Base-by-base conservation (phyloP, 306 rosid species). In the Begonia masoniana region DNA sequence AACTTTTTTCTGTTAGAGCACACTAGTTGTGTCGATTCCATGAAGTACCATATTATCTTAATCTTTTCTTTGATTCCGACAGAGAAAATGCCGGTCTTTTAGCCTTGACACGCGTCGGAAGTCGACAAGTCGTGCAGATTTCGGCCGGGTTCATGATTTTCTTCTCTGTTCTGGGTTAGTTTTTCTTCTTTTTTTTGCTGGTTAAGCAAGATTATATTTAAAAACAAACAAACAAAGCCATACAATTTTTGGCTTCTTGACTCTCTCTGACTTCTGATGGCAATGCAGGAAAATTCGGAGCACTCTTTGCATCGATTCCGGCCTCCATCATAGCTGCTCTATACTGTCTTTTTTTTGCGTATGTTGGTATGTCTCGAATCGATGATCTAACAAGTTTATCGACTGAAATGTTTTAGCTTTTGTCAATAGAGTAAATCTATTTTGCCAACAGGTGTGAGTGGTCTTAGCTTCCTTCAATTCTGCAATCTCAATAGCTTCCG, bases 111-210 rank as follows among this genome's bases (percentile, higher is more conserved):
- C 93, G 93, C 36, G 95, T 92, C 55, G 99, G 96, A 43, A 92
- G 99, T 72, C 66, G 96, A 68, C 77, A 96, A 71, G 99, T 92
- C 43, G 99, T 92, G 55, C 99, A 92, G 60, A 92, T 92, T 68
- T 77, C 99, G 12, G 99, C 99, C 15, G 99, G 96, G 21, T 92
- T 92, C 74, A 92, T 92, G 99, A 83, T 92, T 63, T 92, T 92
- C 81, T 92, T 92, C 77, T 87, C 99, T 51, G 79, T 92, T 70
- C 87, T 92, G 8, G 99, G 99, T 83, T 58, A 70, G 80, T 62
- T 26, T 61, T 24, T 31, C 39, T 31, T 31, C 3, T 6, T 26
- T 26, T 31, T 31, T 31, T 31, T 31, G 39, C 39, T 31, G 24
- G 24, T 21, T 21, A 21, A 21, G 24, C 9, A 31, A 31, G 39